phyloP scores from a whole-genome alignment of 768 basidiomycete species.

The Suillus ampliporus region DNA sequence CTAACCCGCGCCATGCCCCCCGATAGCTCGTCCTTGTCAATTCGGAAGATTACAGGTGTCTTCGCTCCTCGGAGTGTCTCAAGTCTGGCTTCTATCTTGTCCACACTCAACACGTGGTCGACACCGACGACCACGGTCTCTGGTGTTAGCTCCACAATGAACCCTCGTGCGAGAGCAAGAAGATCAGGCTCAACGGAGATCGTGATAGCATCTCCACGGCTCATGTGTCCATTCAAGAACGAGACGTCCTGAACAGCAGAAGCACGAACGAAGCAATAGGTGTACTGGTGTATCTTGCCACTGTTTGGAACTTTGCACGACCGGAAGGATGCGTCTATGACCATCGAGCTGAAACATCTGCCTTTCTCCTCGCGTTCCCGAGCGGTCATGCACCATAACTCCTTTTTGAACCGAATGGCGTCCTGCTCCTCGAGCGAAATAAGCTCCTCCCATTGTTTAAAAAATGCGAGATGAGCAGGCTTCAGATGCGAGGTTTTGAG shows the following conservation, averaged over 20 bases:
- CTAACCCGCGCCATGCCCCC: constrained; percentile 88
- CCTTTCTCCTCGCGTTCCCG: constrained; percentile 80
- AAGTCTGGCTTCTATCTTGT: constrained; percentile 50
- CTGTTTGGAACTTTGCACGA: constrained; percentile 29
- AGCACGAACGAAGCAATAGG: constrained; percentile 70
- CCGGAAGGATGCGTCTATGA: constrained; percentile 54
- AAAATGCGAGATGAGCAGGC: constrained; percentile 70
- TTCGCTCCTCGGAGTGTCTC: constrained; percentile 27
- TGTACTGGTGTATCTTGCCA: constrained; percentile 76
- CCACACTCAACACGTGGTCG: constrained; percentile 73
- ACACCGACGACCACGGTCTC: constrained; percentile 75
- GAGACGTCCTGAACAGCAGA: constrained; percentile 31
- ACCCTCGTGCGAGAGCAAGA: constrained; percentile 85
- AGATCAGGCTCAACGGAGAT: constrained; percentile 88
- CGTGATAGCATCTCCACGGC: constrained; percentile 80
- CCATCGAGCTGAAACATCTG: constrained; percentile 85
- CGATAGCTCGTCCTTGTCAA: constrained; percentile 93
- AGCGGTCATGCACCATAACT: constrained; percentile 92
- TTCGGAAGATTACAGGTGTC: constrained; percentile 60
- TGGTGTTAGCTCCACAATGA: constrained; percentile 73
- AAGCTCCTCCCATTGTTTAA: constrained; percentile 89
- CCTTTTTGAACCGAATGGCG: constrained; percentile 80
- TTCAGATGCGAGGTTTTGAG: constrained; percentile 85
- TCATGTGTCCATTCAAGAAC: constrained; percentile 81
- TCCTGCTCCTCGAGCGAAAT: constrained; percentile 90